Conservation (phyloP, 75 land plant genomes). For the Picea glauca region DNA sequence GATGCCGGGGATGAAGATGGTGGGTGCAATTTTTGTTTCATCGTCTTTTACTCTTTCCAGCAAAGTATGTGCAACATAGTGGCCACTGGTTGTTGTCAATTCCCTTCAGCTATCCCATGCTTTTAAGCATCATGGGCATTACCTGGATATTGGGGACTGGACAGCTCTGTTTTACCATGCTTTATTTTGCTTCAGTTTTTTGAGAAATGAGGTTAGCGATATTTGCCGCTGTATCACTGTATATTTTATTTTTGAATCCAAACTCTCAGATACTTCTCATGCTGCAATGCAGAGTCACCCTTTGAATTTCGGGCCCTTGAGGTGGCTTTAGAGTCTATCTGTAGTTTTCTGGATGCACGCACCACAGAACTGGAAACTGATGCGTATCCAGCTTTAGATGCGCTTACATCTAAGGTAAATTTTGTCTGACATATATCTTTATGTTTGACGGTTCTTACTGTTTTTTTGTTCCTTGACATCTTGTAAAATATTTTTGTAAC, state of each 20-base stretch:
- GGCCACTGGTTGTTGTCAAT: background rate
- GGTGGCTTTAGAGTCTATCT: constrained; percentile 96
- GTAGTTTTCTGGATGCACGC: constrained; percentile 95
- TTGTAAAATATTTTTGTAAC: background rate
- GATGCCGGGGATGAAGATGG: constrained; percentile 75
- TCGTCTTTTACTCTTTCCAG: background rate
- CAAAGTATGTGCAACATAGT: background rate
- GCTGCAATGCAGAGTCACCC: constrained; percentile 69
- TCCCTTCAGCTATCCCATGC: background rate
- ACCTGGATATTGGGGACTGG: background rate
- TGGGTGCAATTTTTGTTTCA: constrained; percentile 13
- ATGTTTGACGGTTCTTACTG: background rate
- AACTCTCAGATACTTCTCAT: background rate
- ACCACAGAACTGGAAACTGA: constrained; percentile 93
- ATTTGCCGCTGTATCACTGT: background rate
- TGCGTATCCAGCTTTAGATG: constrained; percentile 98
- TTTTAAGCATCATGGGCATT: no score
- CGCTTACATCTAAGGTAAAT: constrained; percentile 86
- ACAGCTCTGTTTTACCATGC: background rate
- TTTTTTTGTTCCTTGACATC: background rate
- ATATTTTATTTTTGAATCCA: background rate
- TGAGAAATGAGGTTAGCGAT: background rate
- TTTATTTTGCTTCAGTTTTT: background rate
- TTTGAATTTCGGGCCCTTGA: constrained; percentile 97
- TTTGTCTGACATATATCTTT: background rate